Percentiles rank a stretch among this genome's conserved stretches.
These are phyloP conservation scores for Colletotrichum simmondsii DNA, from an alignment of 2,329 filamentous ascomycete genomes.

Conservation along the genomic window DNA sequence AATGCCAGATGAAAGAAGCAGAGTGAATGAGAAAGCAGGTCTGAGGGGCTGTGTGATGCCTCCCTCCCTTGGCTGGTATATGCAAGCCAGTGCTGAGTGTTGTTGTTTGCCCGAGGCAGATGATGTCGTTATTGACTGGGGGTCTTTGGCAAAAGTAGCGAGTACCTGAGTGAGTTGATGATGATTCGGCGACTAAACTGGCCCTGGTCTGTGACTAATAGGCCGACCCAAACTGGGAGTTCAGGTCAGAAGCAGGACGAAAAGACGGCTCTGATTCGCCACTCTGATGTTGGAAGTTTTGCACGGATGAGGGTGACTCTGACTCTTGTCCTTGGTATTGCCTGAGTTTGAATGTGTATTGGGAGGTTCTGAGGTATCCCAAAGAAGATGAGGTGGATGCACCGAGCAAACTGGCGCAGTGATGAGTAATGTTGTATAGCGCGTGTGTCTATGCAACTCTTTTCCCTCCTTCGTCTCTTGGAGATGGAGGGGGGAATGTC, in stretches of 20 bases:
- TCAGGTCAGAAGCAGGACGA: not conserved
- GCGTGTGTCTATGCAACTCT: conserved; percentile 24
- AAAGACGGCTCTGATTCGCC: conserved; percentile 19
- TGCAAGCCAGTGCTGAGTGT: not conserved
- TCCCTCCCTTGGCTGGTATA: not conserved
- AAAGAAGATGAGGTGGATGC: not conserved
- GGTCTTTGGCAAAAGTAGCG: not conserved
- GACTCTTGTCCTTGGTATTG: not conserved
- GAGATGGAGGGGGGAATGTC: not conserved
- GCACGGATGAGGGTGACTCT: conserved; percentile 5
- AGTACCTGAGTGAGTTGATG: not conserved
- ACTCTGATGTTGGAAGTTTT: not conserved
- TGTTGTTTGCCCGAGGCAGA: not conserved
- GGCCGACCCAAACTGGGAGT: not conserved
- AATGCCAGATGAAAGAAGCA: conserved; percentile 9
- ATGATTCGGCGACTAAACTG: conserved; percentile 19
- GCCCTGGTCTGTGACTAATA: conserved; percentile 28
- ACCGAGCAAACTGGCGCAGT: not conserved
- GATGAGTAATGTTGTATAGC: conserved; percentile 28
- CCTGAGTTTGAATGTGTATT: not conserved
- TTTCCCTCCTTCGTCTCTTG: not conserved
- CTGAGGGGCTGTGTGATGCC: not conserved
- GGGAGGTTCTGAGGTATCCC: not conserved
- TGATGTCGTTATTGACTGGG: not conserved
- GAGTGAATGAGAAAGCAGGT: not conserved